Evolutionary conservation across 2,329 filamentous ascomycete genomes (phyloP), one percentile per base, ranked within the genome.

Genomic region (Claviceps humidiphila): DNA sequence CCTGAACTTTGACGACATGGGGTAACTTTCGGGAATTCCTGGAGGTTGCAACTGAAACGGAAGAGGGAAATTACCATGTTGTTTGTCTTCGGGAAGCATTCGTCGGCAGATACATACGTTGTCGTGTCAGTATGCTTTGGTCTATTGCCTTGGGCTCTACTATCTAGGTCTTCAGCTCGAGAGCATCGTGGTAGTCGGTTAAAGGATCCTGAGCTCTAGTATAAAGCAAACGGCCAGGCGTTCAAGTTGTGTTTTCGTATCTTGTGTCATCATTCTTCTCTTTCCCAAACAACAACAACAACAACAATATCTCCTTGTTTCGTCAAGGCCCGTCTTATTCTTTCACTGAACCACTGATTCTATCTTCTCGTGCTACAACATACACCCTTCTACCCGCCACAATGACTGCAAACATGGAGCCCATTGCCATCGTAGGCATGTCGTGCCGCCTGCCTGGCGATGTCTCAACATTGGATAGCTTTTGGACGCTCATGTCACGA

Each of bases 341-440:
- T 5, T 24, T 26, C 16, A 11, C 14, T 11, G 13, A 13, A 50
- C 5, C 11, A 44, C 30, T 37, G 41, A 22, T 20, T 6, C 24
- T 20, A n/a, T 9, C 16, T 30, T 14, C 9, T 16, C 22, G 40
- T 37, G 34, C 43, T 39, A 22, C 37, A 40, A 34, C n/a, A 38
- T 34, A 34, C 30, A 34, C 30, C 30, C n/a, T 37, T 24, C n/a
- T 26, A 37, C 39, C 51, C 46, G 20, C 20, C 57, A 54, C 44
- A 47, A 51, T n/a, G 50, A 51, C 37, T 4, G 41, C 20, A 14
- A 39, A 45, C 26, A 49, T 45, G 37, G 41, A 47, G 22, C 71
- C 71, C 43, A 66, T 75, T 40, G 72, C 73, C 59, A 69, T 75
- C 24, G 65, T 74, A 17, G 73, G 73, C 56, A 73, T 75, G 65